Evolutionary conservation across 2,329 filamentous ascomycete genomes (phyloP), one percentile per base, ranked within the genome.

Genomic region (Graphilbum fragrans): DNA sequence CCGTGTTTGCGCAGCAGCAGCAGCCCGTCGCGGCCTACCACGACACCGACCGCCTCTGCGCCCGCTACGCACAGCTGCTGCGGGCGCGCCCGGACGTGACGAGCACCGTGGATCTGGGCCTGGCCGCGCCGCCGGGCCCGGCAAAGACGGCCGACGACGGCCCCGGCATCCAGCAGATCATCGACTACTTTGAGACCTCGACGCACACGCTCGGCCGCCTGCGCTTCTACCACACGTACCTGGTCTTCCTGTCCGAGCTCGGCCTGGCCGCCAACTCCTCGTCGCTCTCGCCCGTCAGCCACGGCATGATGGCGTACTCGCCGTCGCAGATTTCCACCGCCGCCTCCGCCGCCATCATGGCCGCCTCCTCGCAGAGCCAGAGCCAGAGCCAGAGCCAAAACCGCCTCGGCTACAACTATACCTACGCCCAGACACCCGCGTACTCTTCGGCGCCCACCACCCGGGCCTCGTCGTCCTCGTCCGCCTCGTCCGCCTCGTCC

Each of bases 161-260:
- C 18, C 34, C 35, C 20, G 39, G 43, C 21, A 41, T 46, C 21
- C 40, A 45, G 3, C 33, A 41, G 18, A 25, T 45, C 19, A 39
- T 41, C 27, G 37, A 32, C 12, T 12, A 20, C 25, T 39, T 47
- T 19, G 42, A 47, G 41, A 14, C 17, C 2, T 37, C 45, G 11
- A 34, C 31, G 33, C 43, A 47, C 41, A 27, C 38, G 22, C 42
- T 45, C 41, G 33, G 39, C 2, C 27, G 35, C 33, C 33, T 44
- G 21, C 39, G 43, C 21, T 49, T 45, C 41, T 44, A 34, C 36
- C 35, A 33, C 19, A 32, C 37, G 4, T 47, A 49, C 35, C 39
- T 47, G 14, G 8, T 31, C 7, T 49, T 44, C 31, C 34, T 47
- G 19, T 38, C 42, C 4, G 41, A 41, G 18, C 38, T 45, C 31